Evolutionary conservation across 495 filamentous ascomycete species (phyloP), one percentile per base, ranked within the genome.

Genomic region (Cryomyces antarcticus): DNA sequence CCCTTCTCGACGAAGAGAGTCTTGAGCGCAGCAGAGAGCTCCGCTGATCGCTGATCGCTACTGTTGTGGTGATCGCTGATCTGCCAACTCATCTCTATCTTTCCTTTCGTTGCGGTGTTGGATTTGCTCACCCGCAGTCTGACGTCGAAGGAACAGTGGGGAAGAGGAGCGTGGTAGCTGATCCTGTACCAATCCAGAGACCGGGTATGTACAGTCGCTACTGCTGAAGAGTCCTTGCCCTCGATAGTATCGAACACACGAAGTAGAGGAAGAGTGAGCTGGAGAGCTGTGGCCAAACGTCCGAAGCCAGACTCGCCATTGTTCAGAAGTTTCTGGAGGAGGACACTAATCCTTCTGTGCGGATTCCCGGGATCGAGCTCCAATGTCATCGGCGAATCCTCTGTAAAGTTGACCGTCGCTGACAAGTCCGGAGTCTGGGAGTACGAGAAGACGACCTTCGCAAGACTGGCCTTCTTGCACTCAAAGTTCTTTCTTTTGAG

Each of bases 271-370:
- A 89, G 64, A 0, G 83, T 88, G 12, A 72, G 54, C 1, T 61
- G 52, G 29, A 86, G 64, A 30, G 69, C 47, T 7, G 56, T 61
- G 17, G 73, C 62, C 30, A 80, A 69, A 6, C 56, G 53, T 43
- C 71, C 61, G 28, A 86, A 60, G 7, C 73, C 70, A 1, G 55
- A 44, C n/a, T 66, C 30, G 24, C 61, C 55, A 4, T 62, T 62
- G 54, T 86, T 86, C 41, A 89, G 58, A 33, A 71, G 61, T 12
- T 62, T 62, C 5, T 68, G 69, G 9, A 95, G 63, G 29, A 70
- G 61, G 42, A 80, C 73, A 31, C 72, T 61, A 13, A 86, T 75
- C 11, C 80, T 72, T 37, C 78, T 64, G 54, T 93, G 86, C 0
- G 87, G 87, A 48, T 84, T 93, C 10, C 64, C 64, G 17, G 53